Evolutionary conservation across 495 filamentous ascomycete species (phyloP).

Genomic region (Haplographium delicatum): DNA sequence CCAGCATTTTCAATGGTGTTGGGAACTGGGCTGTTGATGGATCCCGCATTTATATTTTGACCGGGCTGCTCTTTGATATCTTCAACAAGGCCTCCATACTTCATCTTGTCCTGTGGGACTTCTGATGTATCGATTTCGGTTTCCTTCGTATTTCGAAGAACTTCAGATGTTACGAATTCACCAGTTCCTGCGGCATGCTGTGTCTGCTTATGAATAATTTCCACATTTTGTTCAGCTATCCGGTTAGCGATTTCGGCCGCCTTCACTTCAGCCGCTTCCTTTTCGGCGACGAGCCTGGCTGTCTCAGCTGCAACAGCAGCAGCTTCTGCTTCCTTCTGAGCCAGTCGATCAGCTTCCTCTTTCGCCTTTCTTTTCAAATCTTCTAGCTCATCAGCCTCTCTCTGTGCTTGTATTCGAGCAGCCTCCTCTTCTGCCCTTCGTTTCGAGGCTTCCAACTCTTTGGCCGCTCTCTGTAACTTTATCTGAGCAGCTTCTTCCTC

Average conservation of each 20-base stretch:
- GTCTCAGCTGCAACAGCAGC: background rate
- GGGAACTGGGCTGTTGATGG: too few relatives aligned
- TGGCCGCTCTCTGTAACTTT: background rate
- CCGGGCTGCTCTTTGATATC: too few relatives aligned
- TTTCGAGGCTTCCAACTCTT: slow-evolving; percentile 1
- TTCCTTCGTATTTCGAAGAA: background rate
- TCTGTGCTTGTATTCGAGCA: background rate
- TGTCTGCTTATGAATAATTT: background rate
- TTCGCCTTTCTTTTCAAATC: too few relatives aligned
- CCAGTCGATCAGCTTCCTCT: slow-evolving; percentile 4
- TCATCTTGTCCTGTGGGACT: background rate
- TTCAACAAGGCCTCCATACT: too few relatives aligned
- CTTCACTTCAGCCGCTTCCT: background rate
- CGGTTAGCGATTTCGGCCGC: background rate
- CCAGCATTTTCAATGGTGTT: too few relatives aligned
- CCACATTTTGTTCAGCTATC: background rate
- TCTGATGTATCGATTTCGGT: background rate
- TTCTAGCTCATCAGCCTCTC: slow-evolving; percentile 5
- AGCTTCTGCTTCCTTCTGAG: slow-evolving; percentile 1
- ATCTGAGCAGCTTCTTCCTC: background rate
- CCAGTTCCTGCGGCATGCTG: background rate
- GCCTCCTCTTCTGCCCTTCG: slow-evolving; percentile 4
- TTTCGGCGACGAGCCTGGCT: background rate
- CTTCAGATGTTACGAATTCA: too few relatives aligned
- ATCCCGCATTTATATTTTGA: too few relatives aligned